A percentile compares a stretch with the other conserved stretches of the same genome.
Conservation (phyloP, 257 asterid species). For the Ilex asprella region DNA sequence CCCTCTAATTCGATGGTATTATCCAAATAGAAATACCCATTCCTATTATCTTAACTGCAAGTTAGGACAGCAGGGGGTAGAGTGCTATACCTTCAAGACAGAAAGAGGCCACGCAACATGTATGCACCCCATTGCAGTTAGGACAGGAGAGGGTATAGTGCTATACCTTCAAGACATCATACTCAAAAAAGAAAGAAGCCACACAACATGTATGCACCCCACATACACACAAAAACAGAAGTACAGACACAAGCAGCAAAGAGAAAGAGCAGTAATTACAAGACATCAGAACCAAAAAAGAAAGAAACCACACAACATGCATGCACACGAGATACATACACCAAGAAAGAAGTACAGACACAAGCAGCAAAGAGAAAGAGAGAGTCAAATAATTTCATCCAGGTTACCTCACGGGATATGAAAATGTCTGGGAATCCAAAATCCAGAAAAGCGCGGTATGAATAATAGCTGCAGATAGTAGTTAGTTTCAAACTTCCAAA, state of each 20-base stretch:
- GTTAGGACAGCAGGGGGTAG: too few species aligned
- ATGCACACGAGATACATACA: neutral
- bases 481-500: neutral
- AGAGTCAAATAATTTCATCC: neutral
- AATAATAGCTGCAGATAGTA: conserved; percentile 69
- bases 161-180: too few species aligned
- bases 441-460: conserved; percentile 78
- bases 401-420: conserved; percentile 87
- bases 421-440: conserved; percentile 90
- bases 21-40: too few species aligned
- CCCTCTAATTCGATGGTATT: too few species aligned
- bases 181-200: neutral
- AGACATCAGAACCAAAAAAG: neutral
- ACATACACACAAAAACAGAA: neutral
- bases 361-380: neutral
- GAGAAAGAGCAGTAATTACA: too few species aligned
- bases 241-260: neutral
- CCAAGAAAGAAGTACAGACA: neutral
- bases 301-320: neutral
- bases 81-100: too few species aligned
- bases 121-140: neutral
- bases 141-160: too few species aligned
- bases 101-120: neutral
- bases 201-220: neutral
- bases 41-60: too few species aligned